Base-by-base conservation (phyloP, 371 early-diverging fungal species). In the Mucor velutinosus region DNA sequence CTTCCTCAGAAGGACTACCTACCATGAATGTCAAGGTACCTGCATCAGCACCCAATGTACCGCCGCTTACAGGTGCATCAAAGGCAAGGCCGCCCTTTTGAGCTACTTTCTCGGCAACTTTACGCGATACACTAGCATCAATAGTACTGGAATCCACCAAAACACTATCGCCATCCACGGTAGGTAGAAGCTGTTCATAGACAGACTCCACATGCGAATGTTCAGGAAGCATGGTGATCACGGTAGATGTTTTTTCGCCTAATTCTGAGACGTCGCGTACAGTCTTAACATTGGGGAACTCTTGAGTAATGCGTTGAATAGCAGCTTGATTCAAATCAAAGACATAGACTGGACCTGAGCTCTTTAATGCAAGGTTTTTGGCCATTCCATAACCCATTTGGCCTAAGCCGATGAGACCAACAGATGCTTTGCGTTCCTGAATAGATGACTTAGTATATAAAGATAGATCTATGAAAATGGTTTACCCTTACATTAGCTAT, bases 21-120 rank as follows among this genome's bases (percentile, higher is more conserved):
- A 96, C 96, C 98, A 99, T 97, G 80, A 98, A 99, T 0, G 98
- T 97, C 65, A 99, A 80, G 1, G 97, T 95, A 21, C 92, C 99
- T 14, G 89, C 91, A 67, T 92, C 82, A 4, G 99, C 99, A 33
- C 97, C 98, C 62, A 87, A 84, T 17, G 91, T 82, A 81, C 96
- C 97, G 39, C 99, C 99, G 65, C 96, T 95, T 4, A 99, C 98
- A 6, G 99, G 99, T 5, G 98, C 96, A 78, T 99, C 99, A 27
- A 98, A 81, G 21, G 90, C 89, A n/a, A 75, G 80, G 5, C 84
- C 92, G 0, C 89, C 88, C 41, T 86, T 86, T 2, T 80, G 76
- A 41, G 74, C 73, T 25, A 92, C 76, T 8, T 71, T 75, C 47
- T 79, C 77, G 17, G 93, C 89, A 7, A 96, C 87, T n/a, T 84